Conservation (phyloP, 2,329 filamentous ascomycete species). For the Sporothrix dimorphospora region DNA sequence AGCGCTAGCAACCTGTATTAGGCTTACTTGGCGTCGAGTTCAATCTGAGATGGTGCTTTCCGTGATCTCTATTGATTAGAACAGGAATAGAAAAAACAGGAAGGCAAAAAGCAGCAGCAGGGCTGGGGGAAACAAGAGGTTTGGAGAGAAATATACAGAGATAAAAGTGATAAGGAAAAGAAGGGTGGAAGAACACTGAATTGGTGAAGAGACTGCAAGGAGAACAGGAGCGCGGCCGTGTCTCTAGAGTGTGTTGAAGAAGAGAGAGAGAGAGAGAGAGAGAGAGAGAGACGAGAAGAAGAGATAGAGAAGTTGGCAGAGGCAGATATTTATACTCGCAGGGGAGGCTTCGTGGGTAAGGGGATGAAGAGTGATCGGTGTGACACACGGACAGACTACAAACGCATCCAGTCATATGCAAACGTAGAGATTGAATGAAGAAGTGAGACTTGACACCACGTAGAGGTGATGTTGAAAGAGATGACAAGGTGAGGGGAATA, state of each 20-base stretch:
- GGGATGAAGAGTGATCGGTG: background rate
- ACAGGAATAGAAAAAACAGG: background rate
- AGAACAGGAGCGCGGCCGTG: background rate
- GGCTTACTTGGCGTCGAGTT: background rate
- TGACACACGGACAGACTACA: background rate
- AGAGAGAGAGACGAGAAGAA: background rate
- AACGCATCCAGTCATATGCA: background rate
- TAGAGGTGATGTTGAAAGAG: background rate
- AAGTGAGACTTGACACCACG: background rate
- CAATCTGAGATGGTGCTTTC: background rate
- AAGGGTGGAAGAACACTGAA: background rate
- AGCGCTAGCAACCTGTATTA: background rate
- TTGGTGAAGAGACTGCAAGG: background rate
- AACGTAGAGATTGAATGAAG: background rate
- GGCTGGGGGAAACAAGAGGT: background rate
- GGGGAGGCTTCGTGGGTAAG: background rate
- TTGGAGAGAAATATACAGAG: background rate
- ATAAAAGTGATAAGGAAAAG: background rate
- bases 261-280: constrained; percentile 8
- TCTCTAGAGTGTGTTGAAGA: background rate
- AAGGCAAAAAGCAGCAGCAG: background rate
- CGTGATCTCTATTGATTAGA: background rate
- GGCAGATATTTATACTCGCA: constrained; percentile 23
- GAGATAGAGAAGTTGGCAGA: background rate
- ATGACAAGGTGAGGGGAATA: constrained; percentile 6